phyloP scores from a whole-genome alignment of 768 basidiomycete genomes.

The Tephrocybe rancida region DNA sequence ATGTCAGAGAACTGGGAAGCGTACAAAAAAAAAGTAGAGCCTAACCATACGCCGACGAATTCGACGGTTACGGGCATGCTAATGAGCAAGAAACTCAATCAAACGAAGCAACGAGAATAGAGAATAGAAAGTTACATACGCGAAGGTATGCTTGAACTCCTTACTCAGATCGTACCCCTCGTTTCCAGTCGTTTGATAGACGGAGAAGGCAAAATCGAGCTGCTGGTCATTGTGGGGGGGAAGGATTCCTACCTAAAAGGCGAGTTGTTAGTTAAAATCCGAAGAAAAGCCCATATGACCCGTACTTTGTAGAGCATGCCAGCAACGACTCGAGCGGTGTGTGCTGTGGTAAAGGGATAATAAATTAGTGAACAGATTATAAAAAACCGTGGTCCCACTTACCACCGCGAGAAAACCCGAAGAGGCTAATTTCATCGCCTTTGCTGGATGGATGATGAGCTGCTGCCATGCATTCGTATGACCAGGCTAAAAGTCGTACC shows the following conservation, averaged over 20 bases:
- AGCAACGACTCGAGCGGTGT: conserved; percentile 30
- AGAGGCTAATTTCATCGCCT: conserved; percentile 31
- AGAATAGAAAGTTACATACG: conserved; percentile 13
- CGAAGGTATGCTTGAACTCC: conserved; percentile 33
- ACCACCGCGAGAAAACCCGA: conserved; percentile 32
- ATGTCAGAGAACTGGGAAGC: neutral
- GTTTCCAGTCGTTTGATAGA: conserved; percentile 29
- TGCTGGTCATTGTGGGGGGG: conserved; percentile 32
- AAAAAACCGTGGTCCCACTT: neutral
- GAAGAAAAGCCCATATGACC: neutral
- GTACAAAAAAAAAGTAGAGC: neutral
- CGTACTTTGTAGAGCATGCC: conserved; percentile 36
- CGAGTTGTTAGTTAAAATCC: neutral
- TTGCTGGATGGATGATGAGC: conserved; percentile 11
- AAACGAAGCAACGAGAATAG: neutral
- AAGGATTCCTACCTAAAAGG: conserved; percentile 30
- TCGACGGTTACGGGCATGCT: conserved; percentile 27
- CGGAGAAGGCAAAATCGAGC: conserved; percentile 35
- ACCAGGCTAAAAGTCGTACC: conserved; percentile 6
- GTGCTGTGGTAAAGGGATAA: conserved; percentile 14
- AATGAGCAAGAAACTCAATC: neutral
- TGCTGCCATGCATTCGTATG: neutral
- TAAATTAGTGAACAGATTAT: neutral
- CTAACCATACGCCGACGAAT: conserved; percentile 36
- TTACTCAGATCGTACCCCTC: conserved; percentile 30